These are phyloP conservation scores for Excoecaria agallocha DNA, from an alignment of 345 rosid genomes.

Conservation along the genomic window DNA sequence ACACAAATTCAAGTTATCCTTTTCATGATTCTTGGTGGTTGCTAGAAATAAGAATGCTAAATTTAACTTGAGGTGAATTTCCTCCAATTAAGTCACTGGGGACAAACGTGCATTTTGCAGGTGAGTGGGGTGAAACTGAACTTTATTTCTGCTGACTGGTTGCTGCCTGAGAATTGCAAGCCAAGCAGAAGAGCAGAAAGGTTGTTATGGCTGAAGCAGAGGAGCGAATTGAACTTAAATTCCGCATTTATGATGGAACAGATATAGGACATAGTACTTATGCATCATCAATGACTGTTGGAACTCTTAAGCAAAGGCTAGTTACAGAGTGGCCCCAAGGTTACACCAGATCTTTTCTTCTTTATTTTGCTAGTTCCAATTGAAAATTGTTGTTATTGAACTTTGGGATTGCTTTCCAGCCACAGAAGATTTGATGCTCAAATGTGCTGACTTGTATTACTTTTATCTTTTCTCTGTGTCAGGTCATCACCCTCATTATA, in stretches of 20 bases:
- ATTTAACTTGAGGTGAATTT: not conserved
- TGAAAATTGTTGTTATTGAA: not conserved
- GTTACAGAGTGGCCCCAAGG: constrained; percentile 52
- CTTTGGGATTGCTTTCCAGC: not conserved
- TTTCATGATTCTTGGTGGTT: not conserved
- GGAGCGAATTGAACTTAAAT: constrained; percentile 37
- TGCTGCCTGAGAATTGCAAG: constrained; percentile 19
- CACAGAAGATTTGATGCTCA: not conserved
- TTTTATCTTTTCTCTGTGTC: not conserved
- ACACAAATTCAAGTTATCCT: not conserved
- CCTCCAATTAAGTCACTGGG: not conserved
- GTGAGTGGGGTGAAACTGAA: constrained; percentile 24
- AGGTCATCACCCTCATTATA: not conserved
- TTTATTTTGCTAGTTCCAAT: not conserved
- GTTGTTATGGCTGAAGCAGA: constrained; percentile 27
- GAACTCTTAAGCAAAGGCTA: constrained; percentile 41
- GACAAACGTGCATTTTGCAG: constrained; percentile 10
- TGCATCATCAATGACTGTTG: constrained; percentile 31
- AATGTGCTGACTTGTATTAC: not conserved
- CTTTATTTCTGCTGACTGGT: constrained; percentile 11
- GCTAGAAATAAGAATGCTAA: not conserved
- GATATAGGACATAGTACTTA: constrained; percentile 41
- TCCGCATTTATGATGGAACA: constrained; percentile 43
- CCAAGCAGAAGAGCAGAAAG: constrained; percentile 22
- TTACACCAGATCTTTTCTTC: constrained; percentile 13